A percentile compares a stretch with the other conserved stretches of the same genome.
These are phyloP conservation scores for Trichoderma sp. DNA, from an alignment of 2,329 filamentous ascomycete species.

Conservation along the genomic window DNA sequence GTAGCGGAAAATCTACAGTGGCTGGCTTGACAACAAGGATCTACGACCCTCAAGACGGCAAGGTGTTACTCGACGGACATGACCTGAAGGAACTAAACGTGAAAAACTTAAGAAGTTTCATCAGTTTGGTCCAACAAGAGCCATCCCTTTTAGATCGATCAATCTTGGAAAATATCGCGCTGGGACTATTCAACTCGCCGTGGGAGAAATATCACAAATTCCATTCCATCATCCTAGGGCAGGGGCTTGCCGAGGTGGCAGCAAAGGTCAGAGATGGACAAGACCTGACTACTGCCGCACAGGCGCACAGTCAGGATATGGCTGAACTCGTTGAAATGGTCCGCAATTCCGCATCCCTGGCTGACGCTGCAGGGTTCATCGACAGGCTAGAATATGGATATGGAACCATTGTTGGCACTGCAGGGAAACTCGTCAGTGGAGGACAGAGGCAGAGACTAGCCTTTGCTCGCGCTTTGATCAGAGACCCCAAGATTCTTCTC, in stretches of 20 bases:
- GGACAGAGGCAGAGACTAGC: constrained; percentile 60
- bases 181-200: constrained; percentile 46
- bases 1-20: constrained; percentile 56
- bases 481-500: constrained; percentile 55
- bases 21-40: constrained; percentile 54
- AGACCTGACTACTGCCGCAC: constrained; percentile 44
- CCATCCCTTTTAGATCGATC: constrained; percentile 45
- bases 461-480: constrained; percentile 55
- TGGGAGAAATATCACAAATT: constrained; percentile 40
- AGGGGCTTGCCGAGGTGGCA: constrained; percentile 49
- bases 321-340: constrained; percentile 34
- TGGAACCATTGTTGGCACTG: constrained; percentile 50
- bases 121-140: constrained; percentile 46
- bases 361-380: constrained; percentile 58
- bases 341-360: constrained; percentile 38
- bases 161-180: constrained; percentile 50
- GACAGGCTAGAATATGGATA: constrained; percentile 52
- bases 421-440: constrained; percentile 54
- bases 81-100: constrained; percentile 49
- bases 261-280: constrained; percentile 49
- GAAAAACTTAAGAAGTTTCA: constrained; percentile 38
- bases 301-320: constrained; percentile 41
- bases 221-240: constrained; percentile 45
- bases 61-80: constrained; percentile 46
- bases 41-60: constrained; percentile 53